Conservation (phyloP, 2,329 filamentous ascomycete species). For the Talaromyces sp. region DNA sequence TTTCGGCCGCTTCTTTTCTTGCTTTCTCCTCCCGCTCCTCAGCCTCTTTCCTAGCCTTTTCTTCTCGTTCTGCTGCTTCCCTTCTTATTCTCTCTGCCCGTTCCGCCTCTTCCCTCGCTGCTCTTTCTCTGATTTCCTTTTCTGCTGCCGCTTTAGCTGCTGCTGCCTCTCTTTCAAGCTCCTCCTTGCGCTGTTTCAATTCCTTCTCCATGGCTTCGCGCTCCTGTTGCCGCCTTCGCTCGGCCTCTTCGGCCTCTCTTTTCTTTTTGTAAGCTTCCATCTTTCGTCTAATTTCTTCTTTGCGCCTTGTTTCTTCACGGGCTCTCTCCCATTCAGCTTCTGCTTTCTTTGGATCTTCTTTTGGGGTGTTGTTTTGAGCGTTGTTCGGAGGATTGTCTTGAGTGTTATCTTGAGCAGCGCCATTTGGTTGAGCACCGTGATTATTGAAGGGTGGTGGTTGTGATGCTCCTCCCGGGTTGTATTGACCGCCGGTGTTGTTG, state of each 20-base stretch:
- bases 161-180: constrained; percentile 33
- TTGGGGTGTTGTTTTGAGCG: background rate
- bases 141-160: constrained; percentile 27
- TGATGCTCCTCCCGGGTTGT: constrained; percentile 27
- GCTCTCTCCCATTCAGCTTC: constrained; percentile 17
- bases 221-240: constrained; percentile 39
- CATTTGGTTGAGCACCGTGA: constrained; percentile 10
- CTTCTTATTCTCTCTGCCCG: constrained; percentile 18
- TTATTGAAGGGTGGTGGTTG: constrained; percentile 15
- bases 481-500: constrained; percentile 33
- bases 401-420: background rate
- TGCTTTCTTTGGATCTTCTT: constrained; percentile 15
- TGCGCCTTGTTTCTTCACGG: constrained; percentile 18
- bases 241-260: constrained; percentile 26
- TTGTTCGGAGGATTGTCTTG: background rate
- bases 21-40: constrained; percentile 32
- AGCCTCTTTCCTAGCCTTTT: constrained; percentile 35
- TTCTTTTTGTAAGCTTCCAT: constrained; percentile 19
- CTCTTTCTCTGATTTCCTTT: constrained; percentile 21
- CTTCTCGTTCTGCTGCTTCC: constrained; percentile 16
- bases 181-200: constrained; percentile 38
- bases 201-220: constrained; percentile 42
- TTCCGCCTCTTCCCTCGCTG: constrained; percentile 28
- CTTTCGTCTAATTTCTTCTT: constrained; percentile 19
- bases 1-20: constrained; percentile 26